These are phyloP conservation scores for Cladosporium sphaerospermum DNA, from an alignment of 2,329 filamentous ascomycete genomes.

Conservation along the genomic window DNA sequence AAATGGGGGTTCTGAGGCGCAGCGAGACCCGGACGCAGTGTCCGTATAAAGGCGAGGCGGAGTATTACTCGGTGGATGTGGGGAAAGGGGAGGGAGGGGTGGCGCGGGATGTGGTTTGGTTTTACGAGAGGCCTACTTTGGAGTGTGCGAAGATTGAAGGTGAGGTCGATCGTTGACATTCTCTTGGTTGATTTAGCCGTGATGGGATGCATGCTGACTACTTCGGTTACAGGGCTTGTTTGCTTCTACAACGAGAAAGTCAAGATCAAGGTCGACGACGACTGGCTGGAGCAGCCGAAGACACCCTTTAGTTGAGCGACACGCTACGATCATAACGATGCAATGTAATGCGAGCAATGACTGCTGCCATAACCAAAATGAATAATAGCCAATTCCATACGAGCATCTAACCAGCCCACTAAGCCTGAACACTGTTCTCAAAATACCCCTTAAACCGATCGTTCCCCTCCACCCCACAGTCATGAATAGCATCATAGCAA, in stretches of 20 bases:
- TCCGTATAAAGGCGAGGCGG: conserved; percentile 62
- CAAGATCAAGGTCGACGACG: conserved; percentile 50
- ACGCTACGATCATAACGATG: no score
- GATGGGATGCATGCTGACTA: no score
- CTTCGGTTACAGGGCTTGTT: conserved; percentile 13
- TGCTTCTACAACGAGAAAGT: conserved; percentile 67
- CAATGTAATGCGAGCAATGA: no score
- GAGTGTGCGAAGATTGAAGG: conserved; percentile 54
- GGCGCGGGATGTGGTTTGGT: conserved; percentile 55
- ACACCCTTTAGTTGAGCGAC: conserved; percentile 21
- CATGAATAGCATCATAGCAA: conserved; percentile 69
- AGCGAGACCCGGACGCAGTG: conserved; percentile 53
- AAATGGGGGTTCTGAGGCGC: conserved; percentile 39
- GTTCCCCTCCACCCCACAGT: conserved; percentile 56
- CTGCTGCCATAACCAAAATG: no score
- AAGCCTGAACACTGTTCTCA: conserved; percentile 16
- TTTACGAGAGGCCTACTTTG: conserved; percentile 51
- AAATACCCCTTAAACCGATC: conserved; percentile 71
- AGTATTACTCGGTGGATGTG: conserved; percentile 54
- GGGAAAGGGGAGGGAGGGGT: conserved; percentile 28
- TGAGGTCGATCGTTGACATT: not conserved
- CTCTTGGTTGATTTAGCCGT: no score
- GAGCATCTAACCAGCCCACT: not conserved
- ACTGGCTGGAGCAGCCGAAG: conserved; percentile 26
- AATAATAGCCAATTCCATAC: no score